Percentiles rank a stretch among this genome's conserved stretches.
phyloP scores from a whole-genome alignment of 2,329 filamentous ascomycete species.

The Fonsecaea erecta region DNA sequence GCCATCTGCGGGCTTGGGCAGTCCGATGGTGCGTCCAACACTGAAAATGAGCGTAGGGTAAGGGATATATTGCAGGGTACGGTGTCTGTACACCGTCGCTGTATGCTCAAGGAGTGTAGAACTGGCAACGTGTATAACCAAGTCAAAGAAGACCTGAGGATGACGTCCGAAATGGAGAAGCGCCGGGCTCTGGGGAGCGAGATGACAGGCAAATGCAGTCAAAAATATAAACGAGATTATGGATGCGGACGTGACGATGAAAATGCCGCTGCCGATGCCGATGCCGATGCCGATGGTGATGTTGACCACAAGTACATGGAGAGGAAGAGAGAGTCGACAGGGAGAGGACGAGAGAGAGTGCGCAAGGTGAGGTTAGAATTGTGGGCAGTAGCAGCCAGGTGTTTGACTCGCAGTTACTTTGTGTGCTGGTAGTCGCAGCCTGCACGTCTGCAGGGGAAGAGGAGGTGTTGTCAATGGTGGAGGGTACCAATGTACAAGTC shows the following conservation, averaged over 20 bases:
- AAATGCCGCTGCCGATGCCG: neutral
- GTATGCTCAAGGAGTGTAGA: neutral
- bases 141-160: constrained; percentile 1
- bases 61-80: neutral
- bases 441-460: neutral
- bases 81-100: neutral
- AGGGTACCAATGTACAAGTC: neutral
- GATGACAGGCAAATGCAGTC: constrained; percentile 13
- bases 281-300: constrained; percentile 4
- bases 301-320: constrained; percentile 4
- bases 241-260: constrained; percentile 5
- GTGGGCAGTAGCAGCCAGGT: constrained; percentile 9
- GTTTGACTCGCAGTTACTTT: neutral
- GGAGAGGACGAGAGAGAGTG: neutral
- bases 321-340: neutral
- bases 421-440: constrained; percentile 1
- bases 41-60: neutral
- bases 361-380: neutral
- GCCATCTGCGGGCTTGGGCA: constrained; percentile 25
- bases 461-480: neutral
- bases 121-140: neutral
- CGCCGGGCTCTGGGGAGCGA: constrained; percentile 6
- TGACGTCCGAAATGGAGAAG: constrained; percentile 10
- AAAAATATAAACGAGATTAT: constrained; percentile 14
- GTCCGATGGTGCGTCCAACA: neutral